A percentile compares a stretch with the other conserved stretches of the same genome.
Conservation (phyloP, 805 yeast species). For the Metschnikowia cerradonensis region DNA sequence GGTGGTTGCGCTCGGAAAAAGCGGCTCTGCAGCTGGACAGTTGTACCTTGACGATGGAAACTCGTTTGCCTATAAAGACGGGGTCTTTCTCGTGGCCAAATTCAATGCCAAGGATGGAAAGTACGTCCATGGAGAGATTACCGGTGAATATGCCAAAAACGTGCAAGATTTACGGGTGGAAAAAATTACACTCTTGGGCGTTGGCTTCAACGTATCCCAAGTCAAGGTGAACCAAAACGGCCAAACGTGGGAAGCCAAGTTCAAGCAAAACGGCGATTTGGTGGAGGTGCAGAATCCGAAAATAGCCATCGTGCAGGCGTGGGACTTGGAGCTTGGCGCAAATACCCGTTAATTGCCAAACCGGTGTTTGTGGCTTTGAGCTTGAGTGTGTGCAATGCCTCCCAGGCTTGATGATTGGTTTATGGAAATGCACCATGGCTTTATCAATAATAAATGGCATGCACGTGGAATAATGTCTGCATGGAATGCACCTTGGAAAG, state of each 20-base stretch:
- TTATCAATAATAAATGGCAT: background rate
- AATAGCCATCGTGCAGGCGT: slow-evolving; percentile 5
- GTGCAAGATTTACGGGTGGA: slow-evolving; percentile 47
- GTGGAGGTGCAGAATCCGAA: slow-evolving; percentile 11
- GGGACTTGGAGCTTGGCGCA: slow-evolving; percentile 7
- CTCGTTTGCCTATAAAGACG: slow-evolving; percentile 51
- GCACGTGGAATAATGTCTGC: background rate
- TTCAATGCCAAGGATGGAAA: slow-evolving; percentile 23
- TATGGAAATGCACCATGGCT: too few relatives aligned
- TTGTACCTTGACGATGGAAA: slow-evolving; percentile 86
- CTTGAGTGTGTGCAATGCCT: too few relatives aligned
- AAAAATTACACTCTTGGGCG: slow-evolving; percentile 49
- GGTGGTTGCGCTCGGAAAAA: slow-evolving; percentile 51
- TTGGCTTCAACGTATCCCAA: slow-evolving; percentile 7
- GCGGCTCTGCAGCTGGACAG: slow-evolving; percentile 51
- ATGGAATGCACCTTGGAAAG: background rate
- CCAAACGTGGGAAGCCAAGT: slow-evolving; percentile 31
- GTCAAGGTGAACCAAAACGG: slow-evolving; percentile 37
- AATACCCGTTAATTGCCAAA: too few relatives aligned
- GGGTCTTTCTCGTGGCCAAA: slow-evolving; percentile 45
- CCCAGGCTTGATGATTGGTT: too few relatives aligned
- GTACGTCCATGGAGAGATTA: slow-evolving; percentile 5
- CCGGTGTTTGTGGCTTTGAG: too few relatives aligned
- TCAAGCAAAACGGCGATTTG: background rate
- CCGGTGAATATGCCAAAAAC: slow-evolving; percentile 12